Base-by-base conservation (phyloP, 306 rosid species). In the Trifolium fragiferum region DNA sequence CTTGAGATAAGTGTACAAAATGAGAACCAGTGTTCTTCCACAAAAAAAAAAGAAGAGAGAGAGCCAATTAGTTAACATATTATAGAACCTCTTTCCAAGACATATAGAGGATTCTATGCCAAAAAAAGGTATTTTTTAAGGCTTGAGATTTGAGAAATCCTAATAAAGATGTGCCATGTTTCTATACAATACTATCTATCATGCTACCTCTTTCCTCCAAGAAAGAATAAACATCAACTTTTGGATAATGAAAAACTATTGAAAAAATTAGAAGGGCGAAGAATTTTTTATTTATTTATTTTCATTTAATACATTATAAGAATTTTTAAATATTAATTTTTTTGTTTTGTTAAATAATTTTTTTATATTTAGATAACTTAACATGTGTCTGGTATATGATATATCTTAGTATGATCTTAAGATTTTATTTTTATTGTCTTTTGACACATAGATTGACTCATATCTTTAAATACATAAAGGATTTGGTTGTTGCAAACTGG, bases 31-130 rank as follows among this genome's bases (percentile, higher is more conserved):
- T 70, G 58, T 15, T 60, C 63, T 57, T 57, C 33, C 33, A 14
- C 15, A 57, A 14, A 59, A 59, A 7, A 25, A 10, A 21, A 11
- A 6, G 1, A 5, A 7, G 1, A 25, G 4, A 12, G 38, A 27
- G 18, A 25, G 13, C 37, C 64, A 58, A 12, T 13, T 9, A 54
- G 30, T 54, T 54, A 54, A 58, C 10, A 15, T 30, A n/a, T 47
- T 30, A n/a, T 47, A 78, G 35, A 76, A 81, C 61, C 35, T 67
- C 35, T 67, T 85, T 86, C 67, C 79, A 54, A 81, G 86, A 76
- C 76, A 87, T 81, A 84, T 82, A 73, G 87, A 82, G 71, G 89
- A 80, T 70, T 78, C 19, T 63, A 30, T 67, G 40, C 68, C 30
- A 57, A 55, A 23, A 5, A 6, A 60, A 13, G 10, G 3, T 11